Percentiles rank a stretch among this genome's conserved stretches.
Evolutionary conservation across 2,329 filamentous ascomycete species (phyloP).

Genomic region (Sphaerulina vaccinii): DNA sequence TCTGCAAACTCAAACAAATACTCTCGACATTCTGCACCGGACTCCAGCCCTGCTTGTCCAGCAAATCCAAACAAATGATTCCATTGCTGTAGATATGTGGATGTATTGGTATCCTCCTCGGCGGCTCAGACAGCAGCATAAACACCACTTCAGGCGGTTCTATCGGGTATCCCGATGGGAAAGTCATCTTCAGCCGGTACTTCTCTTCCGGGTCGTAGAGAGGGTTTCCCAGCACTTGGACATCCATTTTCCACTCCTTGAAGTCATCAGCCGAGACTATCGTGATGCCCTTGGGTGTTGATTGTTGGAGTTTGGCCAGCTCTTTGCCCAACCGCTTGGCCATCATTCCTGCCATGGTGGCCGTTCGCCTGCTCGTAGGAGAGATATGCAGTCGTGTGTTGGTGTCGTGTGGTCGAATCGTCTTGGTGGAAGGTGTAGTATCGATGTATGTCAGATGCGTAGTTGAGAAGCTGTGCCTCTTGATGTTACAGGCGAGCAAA

Average conservation of each 20-base stretch:
- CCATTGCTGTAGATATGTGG: constrained; percentile 98
- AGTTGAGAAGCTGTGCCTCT: too few relatives aligned
- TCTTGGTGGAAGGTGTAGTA: not conserved
- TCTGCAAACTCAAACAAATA: constrained; percentile 95
- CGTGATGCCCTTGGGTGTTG: constrained; percentile 67
- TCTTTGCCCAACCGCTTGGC: constrained; percentile 51
- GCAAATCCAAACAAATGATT: constrained; percentile 94
- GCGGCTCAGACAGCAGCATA: constrained; percentile 55
- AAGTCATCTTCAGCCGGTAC: constrained; percentile 85
- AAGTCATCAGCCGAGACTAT: constrained; percentile 80
- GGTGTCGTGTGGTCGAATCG: not conserved
- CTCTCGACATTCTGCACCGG: constrained; percentile 97
- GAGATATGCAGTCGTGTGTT: not conserved
- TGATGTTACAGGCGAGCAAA: not conserved
- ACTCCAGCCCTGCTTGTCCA: constrained; percentile 86
- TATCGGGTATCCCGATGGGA: constrained; percentile 83
- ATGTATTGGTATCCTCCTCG: constrained; percentile 78
- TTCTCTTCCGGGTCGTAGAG: constrained; percentile 71
- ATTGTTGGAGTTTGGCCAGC: constrained; percentile 57
- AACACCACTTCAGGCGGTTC: constrained; percentile 96
- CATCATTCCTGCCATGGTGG: constrained; percentile 37
- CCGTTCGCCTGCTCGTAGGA: not conserved
- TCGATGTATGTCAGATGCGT: too few relatives aligned
- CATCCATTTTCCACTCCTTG: constrained; percentile 89
- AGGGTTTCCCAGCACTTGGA: constrained; percentile 89